Conservation (phyloP, 208 protist genomes). For the Spironucleus salmonicida region DNA sequence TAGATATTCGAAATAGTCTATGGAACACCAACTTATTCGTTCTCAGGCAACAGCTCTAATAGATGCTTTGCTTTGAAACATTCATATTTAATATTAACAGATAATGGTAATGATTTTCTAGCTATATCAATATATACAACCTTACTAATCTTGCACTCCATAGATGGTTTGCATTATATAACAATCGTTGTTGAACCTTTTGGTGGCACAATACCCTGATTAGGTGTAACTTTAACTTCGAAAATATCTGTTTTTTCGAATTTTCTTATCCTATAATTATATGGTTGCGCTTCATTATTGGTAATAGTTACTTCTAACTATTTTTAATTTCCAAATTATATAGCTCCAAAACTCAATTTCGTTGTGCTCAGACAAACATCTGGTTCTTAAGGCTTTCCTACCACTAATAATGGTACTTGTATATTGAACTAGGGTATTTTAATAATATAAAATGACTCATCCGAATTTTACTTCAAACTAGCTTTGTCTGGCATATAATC, state of each 20-base stretch:
- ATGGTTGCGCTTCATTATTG: neutral
- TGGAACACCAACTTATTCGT: neutral
- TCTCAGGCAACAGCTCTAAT: neutral
- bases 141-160: neutral
- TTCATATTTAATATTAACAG: conserved; percentile 20
- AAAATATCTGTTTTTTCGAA: no score
- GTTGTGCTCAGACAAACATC: conserved; percentile 17
- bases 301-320: neutral
- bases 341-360: conserved; percentile 1
- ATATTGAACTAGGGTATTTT: neutral
- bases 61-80: conserved; percentile 23
- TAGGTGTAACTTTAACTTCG: neutral
- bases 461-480: neutral
- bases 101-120: neutral
- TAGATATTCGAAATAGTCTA: neutral
- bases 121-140: conserved; percentile 4
- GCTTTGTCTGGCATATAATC: neutral
- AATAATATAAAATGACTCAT: conserved; percentile 14
- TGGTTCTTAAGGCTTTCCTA: neutral
- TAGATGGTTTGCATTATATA: neutral
- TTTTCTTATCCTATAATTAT: conserved; percentile 20
- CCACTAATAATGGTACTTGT: conserved; percentile 1
- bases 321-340: neutral
- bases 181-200: neutral
- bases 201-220: neutral